A percentile compares a stretch with the other conserved stretches of the same genome.
Evolutionary conservation across 805 yeast genomes (phyloP).

Genomic region (Candida pini): DNA sequence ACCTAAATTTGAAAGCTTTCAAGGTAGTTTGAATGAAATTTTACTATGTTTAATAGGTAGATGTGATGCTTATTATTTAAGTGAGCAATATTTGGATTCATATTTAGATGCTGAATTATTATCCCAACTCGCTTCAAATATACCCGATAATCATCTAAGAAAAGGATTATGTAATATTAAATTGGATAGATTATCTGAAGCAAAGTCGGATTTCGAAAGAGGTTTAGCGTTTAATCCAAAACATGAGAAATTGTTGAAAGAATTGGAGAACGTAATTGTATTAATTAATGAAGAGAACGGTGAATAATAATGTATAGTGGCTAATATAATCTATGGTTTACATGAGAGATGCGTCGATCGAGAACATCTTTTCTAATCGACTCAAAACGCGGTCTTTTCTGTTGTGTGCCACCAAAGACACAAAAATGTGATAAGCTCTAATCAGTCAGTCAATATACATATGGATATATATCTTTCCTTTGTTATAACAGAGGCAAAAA

Average conservation of each 20-base stretch:
- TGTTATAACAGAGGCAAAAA: too few species aligned
- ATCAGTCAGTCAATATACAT: too few species aligned
- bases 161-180: slow-evolving; percentile 60
- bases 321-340: too few species aligned
- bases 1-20: slow-evolving; percentile 70
- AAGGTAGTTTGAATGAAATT: slow-evolving; percentile 63
- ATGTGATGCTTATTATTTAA: slow-evolving; percentile 60
- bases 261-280: slow-evolving; percentile 40
- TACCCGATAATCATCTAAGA: slow-evolving; percentile 69
- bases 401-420: too few species aligned
- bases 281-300: slow-evolving; percentile 56
- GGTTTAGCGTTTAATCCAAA: slow-evolving; percentile 60
- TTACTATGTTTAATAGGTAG: slow-evolving; percentile 62
- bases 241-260: slow-evolving; percentile 43
- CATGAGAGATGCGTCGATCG: too few species aligned
- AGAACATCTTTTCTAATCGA: too few species aligned
- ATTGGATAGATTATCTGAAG: slow-evolving; percentile 56
- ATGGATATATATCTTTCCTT: too few species aligned
- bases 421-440: too few species aligned
- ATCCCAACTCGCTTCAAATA: slow-evolving; percentile 48
- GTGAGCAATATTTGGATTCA: slow-evolving; percentile 51
- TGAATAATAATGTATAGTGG: slow-evolving; percentile 29
- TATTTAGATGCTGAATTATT: slow-evolving; percentile 65
- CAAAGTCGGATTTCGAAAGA: slow-evolving; percentile 65
- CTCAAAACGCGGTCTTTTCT: too few species aligned